Percentiles rank a stretch among this genome's conserved stretches.
These are phyloP conservation scores for Platanthera guangdongensis DNA, from an alignment of 106 monocot genomes.

Conservation along the genomic window DNA sequence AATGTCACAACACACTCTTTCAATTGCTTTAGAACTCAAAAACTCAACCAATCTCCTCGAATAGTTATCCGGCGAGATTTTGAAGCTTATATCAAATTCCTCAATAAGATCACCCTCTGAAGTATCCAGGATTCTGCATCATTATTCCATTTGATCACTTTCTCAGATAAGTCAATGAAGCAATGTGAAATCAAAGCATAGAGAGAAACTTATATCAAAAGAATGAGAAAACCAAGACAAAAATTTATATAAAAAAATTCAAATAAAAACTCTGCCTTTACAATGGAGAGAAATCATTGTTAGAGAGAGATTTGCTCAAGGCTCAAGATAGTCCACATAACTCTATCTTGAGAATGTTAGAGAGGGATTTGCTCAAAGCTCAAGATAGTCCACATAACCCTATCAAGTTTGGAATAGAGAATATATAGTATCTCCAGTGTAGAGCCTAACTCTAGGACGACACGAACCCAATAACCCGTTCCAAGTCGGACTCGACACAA, in stretches of 20 bases:
- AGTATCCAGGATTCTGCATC: constrained; percentile 45
- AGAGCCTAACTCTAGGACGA: no score
- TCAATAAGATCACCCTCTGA: constrained; percentile 43
- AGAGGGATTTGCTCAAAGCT: no score
- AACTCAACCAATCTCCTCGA: constrained; percentile 72
- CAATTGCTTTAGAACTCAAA: constrained; percentile 49
- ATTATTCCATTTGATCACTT: neutral
- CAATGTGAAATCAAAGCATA: neutral
- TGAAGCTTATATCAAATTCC: constrained; percentile 51
- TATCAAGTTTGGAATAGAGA: no score
- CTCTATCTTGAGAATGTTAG: no score
- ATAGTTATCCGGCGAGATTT: constrained; percentile 34
- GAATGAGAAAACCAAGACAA: neutral
- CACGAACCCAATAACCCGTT: no score
- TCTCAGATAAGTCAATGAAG: neutral
- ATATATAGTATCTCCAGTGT: no score
- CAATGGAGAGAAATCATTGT: neutral
- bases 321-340: no score
- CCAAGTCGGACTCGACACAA: no score
- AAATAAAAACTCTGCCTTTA: no score
- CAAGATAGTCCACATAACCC: no score
- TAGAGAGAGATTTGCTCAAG: no score
- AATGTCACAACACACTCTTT: constrained; percentile 22
- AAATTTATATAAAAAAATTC: neutral
- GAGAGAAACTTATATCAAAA: neutral